Evolutionary conservation across 768 basidiomycete genomes (phyloP).

Genomic region (Tylopilus intermedius): DNA sequence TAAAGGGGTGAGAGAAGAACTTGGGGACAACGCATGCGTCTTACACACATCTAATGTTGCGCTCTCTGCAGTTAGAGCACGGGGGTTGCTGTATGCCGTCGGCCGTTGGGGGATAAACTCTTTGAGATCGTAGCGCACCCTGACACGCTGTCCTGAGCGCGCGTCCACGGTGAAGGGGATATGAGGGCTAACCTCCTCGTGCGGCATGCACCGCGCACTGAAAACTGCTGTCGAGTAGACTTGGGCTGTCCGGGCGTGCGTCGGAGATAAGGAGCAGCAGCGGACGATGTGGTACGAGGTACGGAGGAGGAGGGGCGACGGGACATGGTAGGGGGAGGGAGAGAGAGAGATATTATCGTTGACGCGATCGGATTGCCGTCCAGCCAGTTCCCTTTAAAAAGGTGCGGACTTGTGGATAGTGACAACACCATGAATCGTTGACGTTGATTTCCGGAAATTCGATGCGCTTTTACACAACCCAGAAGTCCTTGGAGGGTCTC

Average conservation of each 20-base stretch:
- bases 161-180: background rate
- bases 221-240: conserved; percentile 78
- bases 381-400: conserved; percentile 21
- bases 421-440: conserved; percentile 19
- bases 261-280: conserved; percentile 37
- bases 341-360: conserved; percentile 13
- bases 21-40: conserved; percentile 30
- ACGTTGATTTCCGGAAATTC: conserved; percentile 30
- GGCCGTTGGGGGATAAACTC: conserved; percentile 53
- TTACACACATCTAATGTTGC: conserved; percentile 90
- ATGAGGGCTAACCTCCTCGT: conserved; percentile 61
- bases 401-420: conserved; percentile 16
- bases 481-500: conserved; percentile 11
- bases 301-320: conserved; percentile 44
- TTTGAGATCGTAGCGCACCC: conserved; percentile 92
- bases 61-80: conserved; percentile 88
- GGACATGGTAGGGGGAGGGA: conserved; percentile 44
- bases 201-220: conserved; percentile 91
- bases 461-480: conserved; percentile 22
- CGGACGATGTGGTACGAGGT: conserved; percentile 23
- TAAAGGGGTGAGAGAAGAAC: conserved; percentile 4
- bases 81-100: conserved; percentile 40
- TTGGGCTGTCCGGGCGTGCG: conserved; percentile 61
- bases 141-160: conserved; percentile 25
- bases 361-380: conserved; percentile 24